Evolutionary conservation across 2,329 filamentous ascomycete genomes (phyloP), one percentile per base, ranked within the genome.

Genomic region (Endocalyx cinctus): DNA sequence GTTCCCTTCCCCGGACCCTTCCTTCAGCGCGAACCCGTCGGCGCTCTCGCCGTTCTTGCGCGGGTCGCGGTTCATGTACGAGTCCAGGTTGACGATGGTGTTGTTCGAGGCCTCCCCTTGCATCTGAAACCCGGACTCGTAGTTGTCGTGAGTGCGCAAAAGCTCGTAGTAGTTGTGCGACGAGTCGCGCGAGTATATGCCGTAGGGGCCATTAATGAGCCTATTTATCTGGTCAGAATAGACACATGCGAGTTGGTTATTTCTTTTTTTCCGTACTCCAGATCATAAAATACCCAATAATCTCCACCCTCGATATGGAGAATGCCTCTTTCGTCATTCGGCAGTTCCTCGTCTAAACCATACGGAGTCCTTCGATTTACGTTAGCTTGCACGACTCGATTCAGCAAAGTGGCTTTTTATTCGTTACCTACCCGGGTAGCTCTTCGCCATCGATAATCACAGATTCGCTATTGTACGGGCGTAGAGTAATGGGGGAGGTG

Each of bases 11-110:
- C 68, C 68, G 2, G 49, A 55, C 6, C 69, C 68, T 27, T 64
- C 59, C 46, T 72, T 72, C 46, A 60, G 63, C 2, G 59, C 68
- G 27, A 71, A 66, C 1, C 68, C 68, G 33, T 72, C 68, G 8
- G 69, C 68, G 25, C 61, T 67, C 47, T 72, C 68, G 11, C 68
- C 68, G 27, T 72, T 72, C 54, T 71, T 72, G 31, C 68, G 60
- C 5, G 68, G 68, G 28, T 67, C 64, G 1, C 63, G 59, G 48
- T 67, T 67, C 17, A 53, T 49, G 41, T 66, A 67, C 4, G 63
- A 66, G 47, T 67, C 64, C 1, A 67, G 53, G 34, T 63, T 62
- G 6, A 64, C 39, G 18, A 67, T 52, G n/a, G 55, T 54, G 45
- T 66, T 66, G 38, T 63, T 60, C 19, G 39, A 36, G 0, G 54